Percentiles rank a stretch among this genome's conserved stretches.
phyloP scores from a whole-genome alignment of 805 yeast genomes.

The Saccharomycopsis sp. region DNA sequence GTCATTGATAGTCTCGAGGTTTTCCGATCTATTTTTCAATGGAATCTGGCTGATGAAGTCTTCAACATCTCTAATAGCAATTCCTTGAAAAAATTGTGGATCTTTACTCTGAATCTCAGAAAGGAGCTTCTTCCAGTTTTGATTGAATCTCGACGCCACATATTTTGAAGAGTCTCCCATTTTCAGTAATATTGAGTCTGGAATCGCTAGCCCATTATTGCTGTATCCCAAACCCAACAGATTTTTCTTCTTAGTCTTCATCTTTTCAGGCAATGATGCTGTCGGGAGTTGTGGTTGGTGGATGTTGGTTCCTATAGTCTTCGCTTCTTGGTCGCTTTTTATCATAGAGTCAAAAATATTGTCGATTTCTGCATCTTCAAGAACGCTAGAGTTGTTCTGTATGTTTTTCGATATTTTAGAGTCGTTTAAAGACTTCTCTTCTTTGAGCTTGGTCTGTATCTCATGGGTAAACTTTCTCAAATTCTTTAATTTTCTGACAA shows the following conservation, averaged over 20 bases:
- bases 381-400: background rate
- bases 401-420: background rate
- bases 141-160: slow-evolving; percentile 35
- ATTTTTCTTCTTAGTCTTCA: background rate
- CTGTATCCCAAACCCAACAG: slow-evolving; percentile 24
- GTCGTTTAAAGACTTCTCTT: slow-evolving; percentile 1
- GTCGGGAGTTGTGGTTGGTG: background rate
- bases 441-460: slow-evolving; percentile 6
- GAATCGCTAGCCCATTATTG: slow-evolving; percentile 28
- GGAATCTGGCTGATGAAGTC: slow-evolving; percentile 36
- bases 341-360: slow-evolving; percentile 8
- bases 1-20: slow-evolving; percentile 28
- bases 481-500: slow-evolving; percentile 13
- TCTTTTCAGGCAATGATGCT: background rate
- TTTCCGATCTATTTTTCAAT: slow-evolving; percentile 20
- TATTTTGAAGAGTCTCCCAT: slow-evolving; percentile 37
- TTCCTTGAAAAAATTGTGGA: slow-evolving; percentile 31
- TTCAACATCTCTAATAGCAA: slow-evolving; percentile 29
- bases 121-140: slow-evolving; percentile 38
- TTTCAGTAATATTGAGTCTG: slow-evolving; percentile 30
- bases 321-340: background rate
- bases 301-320: background rate
- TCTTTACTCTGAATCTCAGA: slow-evolving; percentile 21
- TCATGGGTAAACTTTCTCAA: slow-evolving; percentile 11
- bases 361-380: slow-evolving; percentile 12